Percentiles rank a stretch among this genome's conserved stretches.
Evolutionary conservation across 163 green algal species (phyloP).

Genomic region (Volvox carteri): DNA sequence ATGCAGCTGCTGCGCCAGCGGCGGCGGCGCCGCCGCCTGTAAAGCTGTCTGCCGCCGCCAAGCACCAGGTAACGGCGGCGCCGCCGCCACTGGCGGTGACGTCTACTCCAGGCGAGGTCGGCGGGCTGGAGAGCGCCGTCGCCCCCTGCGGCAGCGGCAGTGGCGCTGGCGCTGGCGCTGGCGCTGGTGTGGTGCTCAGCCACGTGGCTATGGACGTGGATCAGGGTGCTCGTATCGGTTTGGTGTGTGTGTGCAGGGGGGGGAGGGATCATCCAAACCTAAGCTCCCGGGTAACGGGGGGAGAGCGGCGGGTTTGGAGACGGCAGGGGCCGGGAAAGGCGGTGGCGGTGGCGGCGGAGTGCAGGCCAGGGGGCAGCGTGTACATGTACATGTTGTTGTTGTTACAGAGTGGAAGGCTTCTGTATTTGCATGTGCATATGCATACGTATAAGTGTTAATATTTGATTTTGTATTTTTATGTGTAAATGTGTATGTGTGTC

Average conservation of each 20-base stretch:
- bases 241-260: slow-evolving; percentile 24
- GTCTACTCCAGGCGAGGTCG: not conserved
- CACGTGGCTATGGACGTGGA: slow-evolving; percentile 40
- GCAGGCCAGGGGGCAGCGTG: not conserved
- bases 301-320: not conserved
- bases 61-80: not conserved
- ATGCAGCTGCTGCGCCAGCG: too few species aligned
- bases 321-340: not conserved
- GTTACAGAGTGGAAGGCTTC: not conserved
- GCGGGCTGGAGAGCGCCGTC: not conserved
- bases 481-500: not conserved
- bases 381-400: too few species aligned
- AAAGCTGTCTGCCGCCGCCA: too few species aligned
- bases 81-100: not conserved
- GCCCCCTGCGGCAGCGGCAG: too few species aligned
- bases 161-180: not conserved
- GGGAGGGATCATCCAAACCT: not conserved
- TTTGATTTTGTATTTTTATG: not conserved
- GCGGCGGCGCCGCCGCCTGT: too few species aligned
- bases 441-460: too few species aligned
- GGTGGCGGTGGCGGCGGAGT: not conserved
- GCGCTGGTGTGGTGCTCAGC: not conserved
- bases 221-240: slow-evolving; percentile 19
- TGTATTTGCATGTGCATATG: not conserved
- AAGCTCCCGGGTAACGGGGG: not conserved